A percentile compares a stretch with the other conserved stretches of the same genome.
These are phyloP conservation scores for Cokeromyces recurvatus DNA, from an alignment of 371 early-diverging fungal species.

Conservation along the genomic window DNA sequence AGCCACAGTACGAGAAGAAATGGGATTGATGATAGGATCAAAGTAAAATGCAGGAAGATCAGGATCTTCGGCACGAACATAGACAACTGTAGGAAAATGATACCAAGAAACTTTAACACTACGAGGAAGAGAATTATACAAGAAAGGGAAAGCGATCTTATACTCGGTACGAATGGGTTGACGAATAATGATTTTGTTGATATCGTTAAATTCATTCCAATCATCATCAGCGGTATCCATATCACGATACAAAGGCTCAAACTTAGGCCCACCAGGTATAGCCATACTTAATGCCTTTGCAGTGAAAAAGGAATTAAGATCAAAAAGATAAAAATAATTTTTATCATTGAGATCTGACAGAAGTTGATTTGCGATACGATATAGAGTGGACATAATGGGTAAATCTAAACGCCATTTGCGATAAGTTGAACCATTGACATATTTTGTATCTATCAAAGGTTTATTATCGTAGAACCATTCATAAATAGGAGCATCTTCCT, in stretches of 20 bases:
- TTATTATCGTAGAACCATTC: conserved; percentile 98
- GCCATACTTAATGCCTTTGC: conserved; percentile 98
- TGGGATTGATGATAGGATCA: conserved; percentile 96
- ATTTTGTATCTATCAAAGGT: conserved; percentile 81
- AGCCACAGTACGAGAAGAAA: conserved; percentile 76
- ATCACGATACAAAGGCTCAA: conserved; percentile 95
- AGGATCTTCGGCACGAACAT: conserved; percentile 88
- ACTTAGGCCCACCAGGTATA: conserved; percentile 98
- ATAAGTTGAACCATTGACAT: conserved; percentile 89
- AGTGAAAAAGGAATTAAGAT: conserved; percentile 91
- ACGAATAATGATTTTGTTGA: conserved; percentile 98
- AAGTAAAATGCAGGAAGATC: conserved; percentile 97
- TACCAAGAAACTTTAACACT: conserved; percentile 91
- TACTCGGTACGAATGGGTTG: conserved; percentile 98
- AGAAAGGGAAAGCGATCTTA: conserved; percentile 96
- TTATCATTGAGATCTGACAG: conserved; percentile 90
- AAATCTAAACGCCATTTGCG: conserved; percentile 89
- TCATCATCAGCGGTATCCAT: conserved; percentile 95
- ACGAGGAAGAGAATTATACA: conserved; percentile 95
- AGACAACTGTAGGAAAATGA: conserved; percentile 89
- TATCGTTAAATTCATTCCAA: conserved; percentile 99
- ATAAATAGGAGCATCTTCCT: conserved; percentile 89
- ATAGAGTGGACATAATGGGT: conserved; percentile 91
- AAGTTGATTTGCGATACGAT: conserved; percentile 90
- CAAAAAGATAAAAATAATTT: conserved; percentile 97